Evolutionary conservation across 2,329 filamentous ascomycete species (phyloP), one percentile per base, ranked within the genome.

Genomic region (Neofusicoccum parvum): DNA sequence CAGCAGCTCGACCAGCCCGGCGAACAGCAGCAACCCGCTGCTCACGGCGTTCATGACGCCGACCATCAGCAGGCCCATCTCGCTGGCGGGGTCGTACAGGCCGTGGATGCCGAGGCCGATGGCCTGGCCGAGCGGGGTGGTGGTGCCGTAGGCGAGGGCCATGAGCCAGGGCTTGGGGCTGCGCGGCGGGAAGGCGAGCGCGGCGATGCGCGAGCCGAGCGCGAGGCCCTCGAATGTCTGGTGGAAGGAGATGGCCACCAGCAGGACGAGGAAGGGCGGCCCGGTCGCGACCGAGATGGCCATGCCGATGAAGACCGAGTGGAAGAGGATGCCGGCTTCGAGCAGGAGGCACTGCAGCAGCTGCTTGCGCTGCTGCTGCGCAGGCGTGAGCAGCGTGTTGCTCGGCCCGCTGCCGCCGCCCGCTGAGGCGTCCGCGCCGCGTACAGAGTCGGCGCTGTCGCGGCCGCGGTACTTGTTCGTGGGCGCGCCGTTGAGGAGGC

Each of bases 291-390:
- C 89, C 32, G 87, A 89, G 32, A 92, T 79, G 0, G 90, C 90
- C 83, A 91, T 90, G 66, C 89, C 89, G 65, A 92, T 89, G 74
- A 92, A 92, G 66, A 93, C 85, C 67, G 88, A 91, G 78, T 93
- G 90, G 74, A 93, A 93, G 11, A 93, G 81, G 69, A 93, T 93
- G 67, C 90, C 90, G 65, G 90, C 88, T 76, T 93, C 90, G 5
- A 93, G 84, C 2, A 93, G 83, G 4, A 90, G 85, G 69, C 91
- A 92, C 76, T 93, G 90, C 70, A 92, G 82, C 2, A 90, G 85
- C 75, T 88, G 86, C 71, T 87, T 90, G 72, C 86, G 85, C 75
- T 86, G 82, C 17, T 67, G 65, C 45, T 67, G 62, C 15, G 39
- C 37, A 3, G 62, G 60, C 9, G 48, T 45, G 53, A 65, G 60